phyloP scores from a whole-genome alignment of 129 eudicot species.

The Ambrosia trifida region DNA sequence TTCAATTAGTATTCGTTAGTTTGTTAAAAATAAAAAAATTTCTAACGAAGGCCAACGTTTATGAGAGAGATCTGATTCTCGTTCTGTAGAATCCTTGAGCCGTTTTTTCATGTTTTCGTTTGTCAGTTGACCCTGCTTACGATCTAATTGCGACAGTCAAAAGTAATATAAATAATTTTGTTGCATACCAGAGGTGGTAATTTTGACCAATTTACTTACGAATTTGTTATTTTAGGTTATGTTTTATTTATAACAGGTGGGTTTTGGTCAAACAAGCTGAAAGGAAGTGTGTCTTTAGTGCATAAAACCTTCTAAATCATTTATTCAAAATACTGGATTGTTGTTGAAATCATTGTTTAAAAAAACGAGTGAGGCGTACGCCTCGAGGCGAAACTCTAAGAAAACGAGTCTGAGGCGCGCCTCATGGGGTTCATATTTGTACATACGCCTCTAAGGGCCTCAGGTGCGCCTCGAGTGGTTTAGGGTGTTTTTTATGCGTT shows the following conservation, averaged over 20 bases:
- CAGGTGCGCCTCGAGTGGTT: too few species aligned
- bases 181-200: background rate
- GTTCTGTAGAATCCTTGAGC: background rate
- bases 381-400: too few species aligned
- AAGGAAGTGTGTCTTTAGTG: background rate
- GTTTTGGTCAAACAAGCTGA: background rate
- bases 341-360: too few species aligned
- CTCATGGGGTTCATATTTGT: too few species aligned
- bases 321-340: background rate
- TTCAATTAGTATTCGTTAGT: slow-evolving; percentile 27
- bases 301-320: background rate
- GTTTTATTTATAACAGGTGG: background rate
- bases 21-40: slow-evolving; percentile 6
- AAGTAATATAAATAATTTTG: background rate
- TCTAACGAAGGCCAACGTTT: background rate
- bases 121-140: slow-evolving; percentile 11
- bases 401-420: too few species aligned
- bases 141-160: background rate
- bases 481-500: too few species aligned
- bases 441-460: too few species aligned
- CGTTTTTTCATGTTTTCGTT: slow-evolving; percentile 10
- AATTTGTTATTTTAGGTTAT: background rate
- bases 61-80: background rate
- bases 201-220: background rate
- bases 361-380: too few species aligned